Evolutionary conservation across 805 yeast species (phyloP).

Genomic region (Saccharomyces paradoxus): DNA sequence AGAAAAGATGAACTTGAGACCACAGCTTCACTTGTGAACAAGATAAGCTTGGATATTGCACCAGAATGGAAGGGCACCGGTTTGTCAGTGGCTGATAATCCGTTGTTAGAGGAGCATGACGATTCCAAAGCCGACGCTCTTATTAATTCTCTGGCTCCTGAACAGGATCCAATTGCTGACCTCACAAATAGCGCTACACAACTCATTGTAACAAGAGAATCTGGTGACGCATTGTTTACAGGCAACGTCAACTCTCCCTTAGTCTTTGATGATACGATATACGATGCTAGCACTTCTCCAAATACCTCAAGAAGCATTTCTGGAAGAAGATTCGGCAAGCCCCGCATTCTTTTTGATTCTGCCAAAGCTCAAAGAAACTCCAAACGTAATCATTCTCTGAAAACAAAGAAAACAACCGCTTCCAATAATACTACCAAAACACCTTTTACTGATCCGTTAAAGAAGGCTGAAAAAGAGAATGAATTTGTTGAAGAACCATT

Average conservation of each 20-base stretch:
- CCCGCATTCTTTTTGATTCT: conserved; percentile 39
- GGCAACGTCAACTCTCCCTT: conserved; percentile 20
- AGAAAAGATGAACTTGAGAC: neutral
- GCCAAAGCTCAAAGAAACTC: conserved; percentile 39
- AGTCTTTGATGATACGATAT: conserved; percentile 4
- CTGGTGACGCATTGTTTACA: conserved; percentile 31
- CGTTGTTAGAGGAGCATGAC: conserved; percentile 16
- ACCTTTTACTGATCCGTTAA: conserved; percentile 27
- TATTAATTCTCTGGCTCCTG: conserved; percentile 23
- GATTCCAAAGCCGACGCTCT: conserved; percentile 17
- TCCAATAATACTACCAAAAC: conserved; percentile 10
- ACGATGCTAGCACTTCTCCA: conserved; percentile 5
- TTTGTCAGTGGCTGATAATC: conserved; percentile 12
- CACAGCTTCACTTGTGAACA: neutral
- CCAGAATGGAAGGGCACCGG: neutral
- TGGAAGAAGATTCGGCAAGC: conserved; percentile 20
- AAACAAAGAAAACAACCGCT: conserved; percentile 15
- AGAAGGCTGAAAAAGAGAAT: conserved; percentile 25
- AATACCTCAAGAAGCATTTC: conserved; percentile 2
- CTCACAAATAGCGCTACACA: conserved; percentile 33
- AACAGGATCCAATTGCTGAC: conserved; percentile 34
- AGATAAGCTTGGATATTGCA: neutral
- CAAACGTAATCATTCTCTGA: conserved; percentile 5
- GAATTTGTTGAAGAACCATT: conserved; percentile 28
- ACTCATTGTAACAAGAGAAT: conserved; percentile 16